Conservation (phyloP, 352 stramenopile species). For the Pythium utonaiense region DNA sequence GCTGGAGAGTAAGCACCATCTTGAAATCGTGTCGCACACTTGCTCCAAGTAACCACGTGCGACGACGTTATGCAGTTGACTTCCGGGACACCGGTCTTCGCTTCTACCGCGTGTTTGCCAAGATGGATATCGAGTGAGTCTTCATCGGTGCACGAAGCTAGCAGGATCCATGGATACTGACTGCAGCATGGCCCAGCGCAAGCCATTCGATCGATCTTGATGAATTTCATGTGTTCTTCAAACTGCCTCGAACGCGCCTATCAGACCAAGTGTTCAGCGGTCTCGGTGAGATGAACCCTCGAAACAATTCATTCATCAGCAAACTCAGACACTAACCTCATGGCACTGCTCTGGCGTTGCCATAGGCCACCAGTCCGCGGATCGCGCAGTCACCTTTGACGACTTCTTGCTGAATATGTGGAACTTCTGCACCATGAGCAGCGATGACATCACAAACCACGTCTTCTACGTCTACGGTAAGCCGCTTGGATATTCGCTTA, state of each 20-base stretch:
- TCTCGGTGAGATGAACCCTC: constrained; percentile 23
- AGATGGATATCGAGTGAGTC: constrained; percentile 44
- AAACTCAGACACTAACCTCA: too few species aligned
- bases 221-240: constrained; percentile 44
- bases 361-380: constrained; percentile 42
- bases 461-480: constrained; percentile 50
- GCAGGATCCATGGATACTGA: too few species aligned
- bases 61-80: constrained; percentile 28
- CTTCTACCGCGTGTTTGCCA: constrained; percentile 44
- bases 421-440: constrained; percentile 58
- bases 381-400: constrained; percentile 42
- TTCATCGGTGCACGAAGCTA: background rate
- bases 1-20: constrained; percentile 15
- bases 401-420: constrained; percentile 58
- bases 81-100: constrained; percentile 30
- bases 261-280: constrained; percentile 57
- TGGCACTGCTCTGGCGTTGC: too few species aligned
- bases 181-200: constrained; percentile 15
- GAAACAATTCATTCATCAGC: too few species aligned
- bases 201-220: constrained; percentile 57
- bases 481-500: background rate
- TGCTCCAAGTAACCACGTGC: background rate
- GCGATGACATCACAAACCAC: constrained; percentile 31
- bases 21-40: background rate
- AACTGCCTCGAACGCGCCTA: constrained; percentile 33